phyloP scores from a whole-genome alignment of 2,329 filamentous ascomycete species.

The Penicillium hesseltinei region DNA sequence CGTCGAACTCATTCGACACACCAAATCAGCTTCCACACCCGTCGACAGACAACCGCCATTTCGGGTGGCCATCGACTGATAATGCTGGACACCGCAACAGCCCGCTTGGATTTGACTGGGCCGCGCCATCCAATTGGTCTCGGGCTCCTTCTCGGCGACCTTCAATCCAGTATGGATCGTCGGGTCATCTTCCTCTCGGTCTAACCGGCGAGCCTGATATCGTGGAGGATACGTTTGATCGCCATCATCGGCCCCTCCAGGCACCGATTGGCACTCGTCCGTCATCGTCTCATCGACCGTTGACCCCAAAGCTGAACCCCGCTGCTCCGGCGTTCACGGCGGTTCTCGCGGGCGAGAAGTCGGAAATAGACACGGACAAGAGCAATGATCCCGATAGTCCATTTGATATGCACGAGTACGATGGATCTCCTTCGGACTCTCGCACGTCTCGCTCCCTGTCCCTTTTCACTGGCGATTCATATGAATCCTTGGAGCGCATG shows the following conservation, averaged over 20 bases:
- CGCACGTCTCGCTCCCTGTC: conserved; percentile 47
- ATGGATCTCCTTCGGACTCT: conserved; percentile 45
- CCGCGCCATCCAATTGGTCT: conserved; percentile 62
- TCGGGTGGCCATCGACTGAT: conserved; percentile 61
- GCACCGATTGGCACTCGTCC: conserved; percentile 79
- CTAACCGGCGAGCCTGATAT: conserved; percentile 52
- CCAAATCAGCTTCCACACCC: conserved; percentile 64
- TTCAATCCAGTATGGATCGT: conserved; percentile 74
- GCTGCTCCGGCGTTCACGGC: conserved; percentile 84
- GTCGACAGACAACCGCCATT: conserved; percentile 73
- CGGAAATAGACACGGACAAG: conserved; percentile 43
- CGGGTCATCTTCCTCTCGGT: conserved; percentile 59
- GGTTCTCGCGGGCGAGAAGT: conserved; percentile 56
- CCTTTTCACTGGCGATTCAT: conserved; percentile 47
- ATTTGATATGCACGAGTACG: conserved; percentile 35
- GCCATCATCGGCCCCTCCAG: conserved; percentile 53
- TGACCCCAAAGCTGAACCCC: conserved; percentile 71
- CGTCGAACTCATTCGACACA: conserved; percentile 56
- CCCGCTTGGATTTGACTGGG: conserved; percentile 55
- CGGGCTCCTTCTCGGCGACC: conserved; percentile 75
- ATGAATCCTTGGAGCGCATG: conserved; percentile 49
- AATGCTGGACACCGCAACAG: conserved; percentile 54
- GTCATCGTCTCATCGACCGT: conserved; percentile 54
- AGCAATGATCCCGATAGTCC: conserved; percentile 32
- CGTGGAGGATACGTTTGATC: conserved; percentile 49